A percentile compares a stretch with the other conserved stretches of the same genome.
These are phyloP conservation scores for Aureobasidium sp. DNA, from an alignment of 2,329 filamentous ascomycete species.

Conservation along the genomic window DNA sequence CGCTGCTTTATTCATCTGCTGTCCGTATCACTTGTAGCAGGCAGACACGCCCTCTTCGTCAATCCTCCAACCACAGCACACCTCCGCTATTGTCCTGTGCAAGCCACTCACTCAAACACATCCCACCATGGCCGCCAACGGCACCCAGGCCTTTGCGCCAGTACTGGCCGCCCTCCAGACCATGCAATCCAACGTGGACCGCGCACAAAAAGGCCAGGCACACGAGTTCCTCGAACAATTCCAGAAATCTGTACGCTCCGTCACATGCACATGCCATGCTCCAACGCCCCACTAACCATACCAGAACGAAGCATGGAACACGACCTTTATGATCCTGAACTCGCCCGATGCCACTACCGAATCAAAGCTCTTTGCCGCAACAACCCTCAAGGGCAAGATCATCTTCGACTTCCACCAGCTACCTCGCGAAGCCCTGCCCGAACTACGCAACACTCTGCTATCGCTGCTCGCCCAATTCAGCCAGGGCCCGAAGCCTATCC, in stretches of 20 bases:
- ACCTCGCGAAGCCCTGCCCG: conserved; percentile 61
- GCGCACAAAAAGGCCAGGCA: conserved; percentile 77
- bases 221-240: conserved; percentile 89
- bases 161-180: conserved; percentile 83
- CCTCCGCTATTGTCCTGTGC: neutral
- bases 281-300: conserved; percentile 3
- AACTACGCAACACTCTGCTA: conserved; percentile 76
- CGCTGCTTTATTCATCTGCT: neutral
- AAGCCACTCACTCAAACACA: conserved; percentile 1
- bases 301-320: conserved; percentile 84
- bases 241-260: conserved; percentile 75
- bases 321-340: conserved; percentile 78
- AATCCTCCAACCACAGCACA: neutral
- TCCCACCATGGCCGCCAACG: conserved; percentile 37
- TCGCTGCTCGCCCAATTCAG: conserved; percentile 73
- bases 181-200: conserved; percentile 77
- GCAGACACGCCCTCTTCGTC: neutral
- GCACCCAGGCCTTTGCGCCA: conserved; percentile 65
- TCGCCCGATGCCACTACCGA: conserved; percentile 67
- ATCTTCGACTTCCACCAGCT: conserved; percentile 93
- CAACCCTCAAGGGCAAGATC: conserved; percentile 98
- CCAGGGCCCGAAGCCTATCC: conserved; percentile 64
- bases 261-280: neutral
- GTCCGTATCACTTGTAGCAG: neutral
- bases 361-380: conserved; percentile 90